Base-by-base conservation (phyloP, 345 rosid species). In the Ceriops zippeliana region DNA sequence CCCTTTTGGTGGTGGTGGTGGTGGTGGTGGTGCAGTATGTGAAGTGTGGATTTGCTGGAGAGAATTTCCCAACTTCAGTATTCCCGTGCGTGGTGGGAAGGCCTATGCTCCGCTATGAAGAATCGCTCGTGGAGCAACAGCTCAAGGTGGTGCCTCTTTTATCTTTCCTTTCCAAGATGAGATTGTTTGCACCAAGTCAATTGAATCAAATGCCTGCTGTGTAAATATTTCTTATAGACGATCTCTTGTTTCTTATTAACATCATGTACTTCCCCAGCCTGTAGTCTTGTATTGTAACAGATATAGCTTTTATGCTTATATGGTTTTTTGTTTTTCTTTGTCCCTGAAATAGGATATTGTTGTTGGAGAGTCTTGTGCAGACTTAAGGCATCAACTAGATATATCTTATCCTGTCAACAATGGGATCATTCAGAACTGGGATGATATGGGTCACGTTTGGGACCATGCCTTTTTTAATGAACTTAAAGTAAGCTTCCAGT, bases 371-470 rank as follows among this genome's bases (percentile, higher is more conserved):
- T 78, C 87, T 22, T 91, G 97, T 68, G 89, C 93, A 30, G 90
- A 81, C 64, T 83, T 91, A 74, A 79, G 96, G 81, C 96, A 95
- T 88, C 97, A 95, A n/a, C 73, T 95, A 69, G 95, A 91, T 74
- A 84, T 95, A 73, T 86, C 89, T 6, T 95, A 95, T 86, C 97
- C 99, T 17, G 99, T 95, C 21, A 86, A 86, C 78, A 95, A 95
- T 66, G 99, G 99, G 61, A 95, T 95, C 30, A 87, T 95, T 66
- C 99, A 95, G 81, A 91, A 90, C 74, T 95, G 99, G 99, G 97
- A 95, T 59, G 99, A 95, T 76, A 95, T 95, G 99, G 90, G 88
- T 51, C 96, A 91, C 65, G 96, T 95, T 21, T 95, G 99, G 97
- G 89, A 95, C 75, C 99, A 90, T 66, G 93, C 99, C 1, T 95